phyloP scores from a whole-genome alignment of 768 basidiomycete genomes.

The Mycena maculata region DNA sequence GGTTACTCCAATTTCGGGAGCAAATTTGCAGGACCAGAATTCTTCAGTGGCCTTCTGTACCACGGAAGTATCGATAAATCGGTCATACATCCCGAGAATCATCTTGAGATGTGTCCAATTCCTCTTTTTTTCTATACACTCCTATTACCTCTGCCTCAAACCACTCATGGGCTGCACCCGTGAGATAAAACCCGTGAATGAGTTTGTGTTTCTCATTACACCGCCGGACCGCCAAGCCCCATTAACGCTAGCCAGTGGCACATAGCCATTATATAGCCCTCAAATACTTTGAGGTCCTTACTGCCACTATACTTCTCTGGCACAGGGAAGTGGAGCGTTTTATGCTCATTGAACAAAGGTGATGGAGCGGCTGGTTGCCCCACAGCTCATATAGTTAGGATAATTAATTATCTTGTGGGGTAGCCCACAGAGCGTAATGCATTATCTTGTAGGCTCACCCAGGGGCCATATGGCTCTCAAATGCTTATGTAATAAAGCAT shows the following conservation, averaged over 20 bases:
- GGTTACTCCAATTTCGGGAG: neutral
- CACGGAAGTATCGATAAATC: neutral
- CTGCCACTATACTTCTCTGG: slow-evolving; percentile 5
- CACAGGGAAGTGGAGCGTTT: neutral
- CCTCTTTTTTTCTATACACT: neutral
- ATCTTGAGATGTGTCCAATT: slow-evolving; percentile 16
- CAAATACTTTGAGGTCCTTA: slow-evolving; percentile 1
- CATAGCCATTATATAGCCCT: neutral
- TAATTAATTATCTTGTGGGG: slow-evolving; percentile 38
- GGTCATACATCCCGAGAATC: slow-evolving; percentile 11
- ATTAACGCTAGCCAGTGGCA: neutral
- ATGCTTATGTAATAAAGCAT: no score
- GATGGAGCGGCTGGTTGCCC: neutral
- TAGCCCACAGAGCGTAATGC: no score
- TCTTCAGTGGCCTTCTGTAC: slow-evolving; percentile 2
- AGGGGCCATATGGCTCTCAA: no score
- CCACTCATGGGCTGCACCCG: slow-evolving; percentile 1
- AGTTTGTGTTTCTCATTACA: neutral
- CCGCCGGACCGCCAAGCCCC: neutral
- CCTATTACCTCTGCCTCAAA: neutral
- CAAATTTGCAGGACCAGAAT: neutral
- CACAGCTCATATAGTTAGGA: neutral
- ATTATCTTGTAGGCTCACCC: no score
- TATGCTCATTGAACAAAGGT: neutral
- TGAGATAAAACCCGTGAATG: neutral